Evolutionary conservation across 257 asterid genomes (phyloP).

Genomic region (Buddleja alternifolia): DNA sequence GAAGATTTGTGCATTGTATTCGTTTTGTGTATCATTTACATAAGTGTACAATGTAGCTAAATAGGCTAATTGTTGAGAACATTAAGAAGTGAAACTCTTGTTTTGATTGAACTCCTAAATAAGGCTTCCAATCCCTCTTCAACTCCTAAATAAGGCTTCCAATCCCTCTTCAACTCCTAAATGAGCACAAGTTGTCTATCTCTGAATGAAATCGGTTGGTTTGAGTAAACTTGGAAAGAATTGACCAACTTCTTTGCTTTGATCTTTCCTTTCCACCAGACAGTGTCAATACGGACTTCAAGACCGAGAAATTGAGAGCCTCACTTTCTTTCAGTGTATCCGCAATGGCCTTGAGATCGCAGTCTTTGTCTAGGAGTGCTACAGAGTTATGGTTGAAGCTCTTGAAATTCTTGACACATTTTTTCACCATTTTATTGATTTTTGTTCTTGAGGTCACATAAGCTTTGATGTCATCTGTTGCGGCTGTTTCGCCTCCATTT

Average conservation of each 20-base stretch:
- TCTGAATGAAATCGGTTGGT: not conserved
- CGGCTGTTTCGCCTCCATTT: conserved; percentile 26
- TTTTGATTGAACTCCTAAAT: conserved; percentile 33
- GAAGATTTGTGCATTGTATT: not conserved
- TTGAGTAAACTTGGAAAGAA: conserved; percentile 28
- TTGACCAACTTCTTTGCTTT: conserved; percentile 29
- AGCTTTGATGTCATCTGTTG: conserved; percentile 24
- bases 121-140: conserved; percentile 27
- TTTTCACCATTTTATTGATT: conserved; percentile 23
- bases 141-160: conserved; percentile 23
- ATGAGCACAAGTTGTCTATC: conserved; percentile 7
- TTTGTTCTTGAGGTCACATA: conserved; percentile 39
- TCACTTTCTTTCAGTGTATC: conserved; percentile 23
- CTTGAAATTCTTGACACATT: conserved; percentile 29
- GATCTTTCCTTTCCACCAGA: conserved; percentile 23
- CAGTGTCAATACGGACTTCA: conserved; percentile 30
- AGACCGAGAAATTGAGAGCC: not conserved
- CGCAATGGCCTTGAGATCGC: too few species aligned
- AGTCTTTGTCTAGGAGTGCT: not conserved
- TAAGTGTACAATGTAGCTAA: not conserved
- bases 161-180: conserved; percentile 24
- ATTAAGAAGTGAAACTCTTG: conserved; percentile 43
- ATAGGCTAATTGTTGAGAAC: conserved; percentile 21
- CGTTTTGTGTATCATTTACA: not conserved
- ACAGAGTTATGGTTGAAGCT: conserved; percentile 1